phyloP scores from a whole-genome alignment of 192 early-diverging fungal genomes.

The Gigaspora rosea region DNA sequence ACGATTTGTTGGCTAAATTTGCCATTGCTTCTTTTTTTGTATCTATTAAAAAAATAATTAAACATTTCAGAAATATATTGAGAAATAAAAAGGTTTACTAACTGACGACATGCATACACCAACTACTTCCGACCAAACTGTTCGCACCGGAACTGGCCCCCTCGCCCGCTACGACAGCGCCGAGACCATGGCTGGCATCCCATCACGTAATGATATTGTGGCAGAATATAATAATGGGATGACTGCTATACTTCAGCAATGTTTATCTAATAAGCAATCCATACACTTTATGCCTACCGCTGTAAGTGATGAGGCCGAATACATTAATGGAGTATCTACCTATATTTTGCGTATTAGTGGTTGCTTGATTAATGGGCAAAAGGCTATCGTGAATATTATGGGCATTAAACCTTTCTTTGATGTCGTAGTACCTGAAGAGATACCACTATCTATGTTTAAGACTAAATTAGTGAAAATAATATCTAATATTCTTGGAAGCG shows the following conservation, averaged over 20 bases:
- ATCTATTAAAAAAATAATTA: constrained; percentile 11
- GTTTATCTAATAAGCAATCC: background rate
- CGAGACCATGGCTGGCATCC: background rate
- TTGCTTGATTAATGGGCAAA: background rate
- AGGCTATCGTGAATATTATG: background rate
- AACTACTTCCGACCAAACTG: no score
- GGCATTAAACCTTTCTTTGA: background rate
- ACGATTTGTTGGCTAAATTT: background rate
- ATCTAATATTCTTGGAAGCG: background rate
- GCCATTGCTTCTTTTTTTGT: background rate
- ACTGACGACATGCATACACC: no score
- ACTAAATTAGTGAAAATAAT: background rate
- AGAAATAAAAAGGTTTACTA: background rate
- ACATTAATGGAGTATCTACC: background rate
- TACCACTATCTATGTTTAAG: background rate
- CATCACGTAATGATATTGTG: background rate
- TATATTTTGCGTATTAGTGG: background rate
- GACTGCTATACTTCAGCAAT: background rate
- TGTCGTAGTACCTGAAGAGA: background rate
- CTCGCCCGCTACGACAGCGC: no score
- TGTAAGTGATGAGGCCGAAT: background rate
- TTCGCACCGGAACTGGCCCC: no score
- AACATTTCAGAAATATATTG: constrained; percentile 8
- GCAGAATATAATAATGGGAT: background rate
- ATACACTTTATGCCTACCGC: background rate